Percentiles rank a stretch among this genome's conserved stretches.
Conservation (phyloP, 1,284 basidiomycete species). For the Ceratobasidium sp. region DNA sequence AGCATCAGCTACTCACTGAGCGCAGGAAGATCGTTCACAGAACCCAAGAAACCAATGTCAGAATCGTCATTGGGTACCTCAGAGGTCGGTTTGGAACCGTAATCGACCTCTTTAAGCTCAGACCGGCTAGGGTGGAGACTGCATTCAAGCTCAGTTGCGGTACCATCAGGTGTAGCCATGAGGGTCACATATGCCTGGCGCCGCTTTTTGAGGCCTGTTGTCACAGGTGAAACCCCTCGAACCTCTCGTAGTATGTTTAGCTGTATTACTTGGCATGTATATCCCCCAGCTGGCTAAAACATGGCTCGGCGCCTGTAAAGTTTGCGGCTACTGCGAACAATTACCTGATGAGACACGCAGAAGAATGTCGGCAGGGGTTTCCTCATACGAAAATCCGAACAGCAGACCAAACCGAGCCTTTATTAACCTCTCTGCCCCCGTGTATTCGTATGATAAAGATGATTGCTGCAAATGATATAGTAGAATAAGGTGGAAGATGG, state of each 20-base stretch:
- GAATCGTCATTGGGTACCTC: not conserved
- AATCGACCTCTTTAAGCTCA: not conserved
- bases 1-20: not conserved
- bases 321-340: slow-evolving; percentile 53
- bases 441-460: no score
- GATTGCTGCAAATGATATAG: no score
- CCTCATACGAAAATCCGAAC: no score
- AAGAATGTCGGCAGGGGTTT: slow-evolving; percentile 46
- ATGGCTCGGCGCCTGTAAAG: slow-evolving; percentile 51
- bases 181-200: slow-evolving; percentile 30
- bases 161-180: not conserved
- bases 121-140: not conserved
- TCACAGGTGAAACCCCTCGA: slow-evolving; percentile 49
- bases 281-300: slow-evolving; percentile 52
- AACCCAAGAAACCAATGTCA: not conserved
- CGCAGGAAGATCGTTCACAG: no score
- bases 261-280: slow-evolving; percentile 51
- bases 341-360: slow-evolving; percentile 50
- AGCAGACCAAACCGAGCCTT: no score
- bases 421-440: no score
- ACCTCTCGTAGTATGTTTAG: slow-evolving; percentile 47
- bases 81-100: not conserved
- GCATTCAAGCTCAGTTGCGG: not conserved
- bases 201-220: slow-evolving; percentile 42
- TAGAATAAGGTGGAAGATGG: no score